Evolutionary conservation across 2,329 filamentous ascomycete species (phyloP).

Genomic region (Helotiales sp.): DNA sequence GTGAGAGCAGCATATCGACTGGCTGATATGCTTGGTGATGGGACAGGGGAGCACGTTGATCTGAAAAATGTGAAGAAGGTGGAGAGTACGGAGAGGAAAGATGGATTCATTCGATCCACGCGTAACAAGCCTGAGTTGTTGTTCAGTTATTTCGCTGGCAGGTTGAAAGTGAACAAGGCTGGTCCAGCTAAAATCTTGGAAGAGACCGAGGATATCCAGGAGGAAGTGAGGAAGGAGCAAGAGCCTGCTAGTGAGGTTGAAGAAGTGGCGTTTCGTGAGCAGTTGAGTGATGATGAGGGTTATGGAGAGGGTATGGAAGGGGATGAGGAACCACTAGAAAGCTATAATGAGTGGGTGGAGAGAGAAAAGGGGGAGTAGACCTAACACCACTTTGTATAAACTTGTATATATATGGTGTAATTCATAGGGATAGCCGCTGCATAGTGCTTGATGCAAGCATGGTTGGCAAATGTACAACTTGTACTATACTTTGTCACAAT

Average conservation of each 20-base stretch:
- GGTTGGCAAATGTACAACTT: too few relatives aligned
- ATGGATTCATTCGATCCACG: not conserved
- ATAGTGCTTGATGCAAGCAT: too few relatives aligned
- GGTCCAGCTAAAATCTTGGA: not conserved
- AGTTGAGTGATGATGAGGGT: not conserved
- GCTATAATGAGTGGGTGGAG: too few relatives aligned
- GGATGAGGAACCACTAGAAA: too few relatives aligned
- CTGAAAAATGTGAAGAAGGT: not conserved
- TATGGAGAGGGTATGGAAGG: too few relatives aligned
- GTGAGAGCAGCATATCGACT: conserved; percentile 15
- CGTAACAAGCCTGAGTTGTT: not conserved
- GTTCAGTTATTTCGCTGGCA: not conserved
- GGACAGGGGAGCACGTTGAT: not conserved
- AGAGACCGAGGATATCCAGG: not conserved
- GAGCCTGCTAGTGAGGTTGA: not conserved
- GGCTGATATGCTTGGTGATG: not conserved
- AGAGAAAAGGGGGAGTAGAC: too few relatives aligned
- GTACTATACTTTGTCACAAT: too few relatives aligned
- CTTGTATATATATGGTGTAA: too few relatives aligned
- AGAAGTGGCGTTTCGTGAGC: not conserved
- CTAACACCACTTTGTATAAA: too few relatives aligned
- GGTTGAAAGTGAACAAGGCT: not conserved
- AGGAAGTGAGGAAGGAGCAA: not conserved
- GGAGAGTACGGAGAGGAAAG: not conserved
- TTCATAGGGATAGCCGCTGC: too few relatives aligned